Base-by-base conservation (phyloP, 2,329 filamentous ascomycete genomes). In the Nannizziopsis barbatae region DNA sequence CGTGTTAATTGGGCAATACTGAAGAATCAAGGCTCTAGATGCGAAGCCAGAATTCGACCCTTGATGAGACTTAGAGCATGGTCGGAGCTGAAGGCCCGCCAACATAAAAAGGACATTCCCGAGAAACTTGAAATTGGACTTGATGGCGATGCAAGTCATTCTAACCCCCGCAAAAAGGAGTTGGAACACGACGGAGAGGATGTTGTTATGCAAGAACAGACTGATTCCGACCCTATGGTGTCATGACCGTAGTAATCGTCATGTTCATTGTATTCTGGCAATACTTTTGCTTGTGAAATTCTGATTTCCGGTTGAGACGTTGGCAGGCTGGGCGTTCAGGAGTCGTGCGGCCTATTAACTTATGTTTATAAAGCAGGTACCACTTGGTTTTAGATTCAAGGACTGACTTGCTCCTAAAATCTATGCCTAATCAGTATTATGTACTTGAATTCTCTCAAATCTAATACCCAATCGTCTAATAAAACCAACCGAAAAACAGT, bases 1-100 rank as follows among this genome's bases (percentile, higher is more conserved):
- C 77, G 77, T 57, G 92, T 98, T 47, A 98, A 98, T 62, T 82
- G 88, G 65, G 86, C 88, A 9, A 87, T 98, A 46, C 70, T 96
- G 20, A 73, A 77, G 49, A 80, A 76, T 44, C 83, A 89, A 61
- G 82, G 83, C 17, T 74, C 80, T 56, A 75, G 81, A 53, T 79
- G 83, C 52, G 86, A 95, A 64, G 84, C 89, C 10, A 84, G 86
- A 20, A 86, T 98, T 55, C 77, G 84, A 49, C 79, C 84, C 54
- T 73, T 98, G 2, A 81, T 95, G 36, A 82, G 83, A 59, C 76
- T 94, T 61, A 79, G 90, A 49, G 80, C 83, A 0, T 98, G 90
- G 87, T 83, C 86, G 8, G 90, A 96, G 65, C 60, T 68, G 37
- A 70, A 71, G 52, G 71, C 70, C n/a, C 62, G 68, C 33, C 67